Evolutionary conservation across 1,139 yeast species (phyloP), one percentile per base, ranked within the genome.

Genomic region (Schwanniomyces etchellsii): DNA sequence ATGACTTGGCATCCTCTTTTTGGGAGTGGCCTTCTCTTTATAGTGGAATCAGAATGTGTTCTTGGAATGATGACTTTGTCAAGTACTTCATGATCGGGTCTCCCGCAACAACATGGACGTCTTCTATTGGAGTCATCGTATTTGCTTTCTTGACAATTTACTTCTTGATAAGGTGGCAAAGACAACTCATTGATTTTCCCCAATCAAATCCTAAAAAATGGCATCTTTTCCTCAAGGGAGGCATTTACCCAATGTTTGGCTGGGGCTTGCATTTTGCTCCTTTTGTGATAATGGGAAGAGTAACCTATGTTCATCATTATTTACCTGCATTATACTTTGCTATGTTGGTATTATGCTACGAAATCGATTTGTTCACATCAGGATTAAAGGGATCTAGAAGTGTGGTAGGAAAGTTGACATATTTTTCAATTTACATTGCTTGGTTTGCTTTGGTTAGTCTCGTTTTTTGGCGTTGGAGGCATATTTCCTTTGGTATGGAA

Each of bases 21-120:
- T 93, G 98, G 98, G 91, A 93, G 71, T 93, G 99, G 99, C 99
- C 99, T 35, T 75, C 91, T 21, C 73, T 89, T 48, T 72, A 85
- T 57, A 83, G 79, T 34, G 98, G 98, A 53, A 78, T 93, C 47
- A 82, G 98, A 64, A 74, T 93, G 68, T 89, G 97, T 63, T 86
- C 93, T 28, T 93, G 99, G 99, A 81, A 79, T 37, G 78, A 76
- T 41, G 85, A 81, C 20, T 75, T 70, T 46, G 72, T 77, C 47
- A 86, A 88, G 58, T 93, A 89, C 64, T 91, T 75, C 64, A 68
- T 93, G 60, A 73, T 93, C 43, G 97, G 96, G 12, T 85, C 95
- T 17, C 96, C 97, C 27, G 81, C 89, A 25, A 85, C 94, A 30
- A 86, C 96, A 5, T 91, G 96, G 97, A 64, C 84, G n/a, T 82